Evolutionary conservation across 192 early-diverging fungal species (phyloP), one percentile per base, ranked within the genome.

Genomic region (Phlyctochytrium bullatum): DNA sequence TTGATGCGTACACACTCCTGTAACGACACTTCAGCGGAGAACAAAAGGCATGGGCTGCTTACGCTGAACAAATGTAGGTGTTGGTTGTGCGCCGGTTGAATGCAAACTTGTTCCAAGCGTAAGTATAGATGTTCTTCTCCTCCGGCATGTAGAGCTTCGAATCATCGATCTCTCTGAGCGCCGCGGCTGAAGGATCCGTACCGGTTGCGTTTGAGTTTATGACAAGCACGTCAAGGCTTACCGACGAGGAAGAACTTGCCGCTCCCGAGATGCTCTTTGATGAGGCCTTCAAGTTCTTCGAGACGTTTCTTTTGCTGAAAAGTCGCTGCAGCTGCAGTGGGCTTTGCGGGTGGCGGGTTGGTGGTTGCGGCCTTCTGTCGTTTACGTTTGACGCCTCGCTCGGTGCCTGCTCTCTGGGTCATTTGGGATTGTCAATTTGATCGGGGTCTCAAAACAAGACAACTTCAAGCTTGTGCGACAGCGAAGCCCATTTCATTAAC

Each of bases 211-310:
- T 1, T 28, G 14, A 2, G 31, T 58, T 33, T 32, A 40, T 61
- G 51, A 24, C 34, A 73, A 71, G 27, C 12, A 59, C 29, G 24
- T 36, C 50, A 57, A 61, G 25, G 62, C 68, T 64, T 35, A 78
- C 74, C 73, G 72, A 78, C 74, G n/a, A 76, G 40, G 35, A 78
- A 78, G 56, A 78, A 78, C 62, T 76, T 78, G n/a, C 77, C 77
- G n/a, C 69, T 73, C 29, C 70, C 66, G 1, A 77, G 65, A 64
- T 80, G 74, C 54, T 80, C 78, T 51, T 59, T 52, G 36, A 80
- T 76, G 16, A 72, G 62, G 14, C 61, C 58, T 62, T 80, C 78
- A 58, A 80, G 60, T 23, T 71, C 53, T 30, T 52, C 52, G 59
- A 79, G 50, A 24, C 67, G 52, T 27, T 67, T 31, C 24, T 60